Percentiles rank a stretch among this genome's conserved stretches.
phyloP scores from a whole-genome alignment of 768 basidiomycete genomes.

The Dioszegia aurantiaca region DNA sequence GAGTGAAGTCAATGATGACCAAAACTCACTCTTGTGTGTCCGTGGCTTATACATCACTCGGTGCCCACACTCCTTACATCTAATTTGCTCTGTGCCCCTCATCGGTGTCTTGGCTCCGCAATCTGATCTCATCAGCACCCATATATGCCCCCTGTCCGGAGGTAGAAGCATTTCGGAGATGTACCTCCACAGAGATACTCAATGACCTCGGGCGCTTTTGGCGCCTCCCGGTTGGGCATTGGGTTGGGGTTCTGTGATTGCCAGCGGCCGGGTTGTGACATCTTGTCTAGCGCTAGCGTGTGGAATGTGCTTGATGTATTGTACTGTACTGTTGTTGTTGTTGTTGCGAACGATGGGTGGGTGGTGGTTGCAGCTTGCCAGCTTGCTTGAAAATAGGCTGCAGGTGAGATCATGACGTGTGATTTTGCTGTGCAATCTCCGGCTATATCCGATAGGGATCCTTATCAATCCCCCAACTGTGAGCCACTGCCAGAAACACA shows the following conservation, averaged over 20 bases:
- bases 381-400: slow-evolving; percentile 1
- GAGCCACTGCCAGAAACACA: no score
- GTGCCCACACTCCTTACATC: slow-evolving; percentile 94
- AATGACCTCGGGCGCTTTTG: slow-evolving; percentile 33
- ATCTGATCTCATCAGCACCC: slow-evolving; percentile 65
- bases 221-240: slow-evolving; percentile 27
- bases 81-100: slow-evolving; percentile 83
- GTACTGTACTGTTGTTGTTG: not conserved
- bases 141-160: not conserved
- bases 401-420: not conserved
- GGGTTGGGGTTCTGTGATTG: slow-evolving; percentile 39
- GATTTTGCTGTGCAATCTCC: not conserved
- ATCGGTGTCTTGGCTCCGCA: slow-evolving; percentile 92
- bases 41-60: slow-evolving; percentile 99
- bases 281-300: slow-evolving; percentile 18
- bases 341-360: no score
- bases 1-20: not conserved
- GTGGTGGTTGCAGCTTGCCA: not conserved
- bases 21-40: slow-evolving; percentile 76
- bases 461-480: not conserved
- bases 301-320: slow-evolving; percentile 4
- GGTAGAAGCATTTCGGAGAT: slow-evolving; percentile 6
- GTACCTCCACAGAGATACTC: slow-evolving; percentile 46
- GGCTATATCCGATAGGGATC: slow-evolving; percentile 1
- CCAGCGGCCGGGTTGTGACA: slow-evolving; percentile 27